Percentiles rank a stretch among this genome's conserved stretches.
Evolutionary conservation across 306 rosid species (phyloP).

Genomic region (Cicer chorassanicum): DNA sequence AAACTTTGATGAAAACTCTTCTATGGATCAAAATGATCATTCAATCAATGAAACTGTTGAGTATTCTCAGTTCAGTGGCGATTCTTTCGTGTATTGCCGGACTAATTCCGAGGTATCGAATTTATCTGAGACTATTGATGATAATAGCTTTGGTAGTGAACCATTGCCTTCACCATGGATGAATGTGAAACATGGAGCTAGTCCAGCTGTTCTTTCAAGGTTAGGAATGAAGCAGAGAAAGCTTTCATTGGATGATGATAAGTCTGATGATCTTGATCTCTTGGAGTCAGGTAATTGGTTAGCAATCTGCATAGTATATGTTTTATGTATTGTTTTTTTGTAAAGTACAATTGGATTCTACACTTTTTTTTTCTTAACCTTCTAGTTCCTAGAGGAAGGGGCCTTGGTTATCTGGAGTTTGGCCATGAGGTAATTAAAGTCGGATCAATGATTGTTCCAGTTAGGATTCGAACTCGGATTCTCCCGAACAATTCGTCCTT

Average conservation of each 20-base stretch:
- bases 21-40: constrained; percentile 73
- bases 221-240: constrained; percentile 57
- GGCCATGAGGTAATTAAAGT: too few relatives aligned
- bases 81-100: constrained; percentile 63
- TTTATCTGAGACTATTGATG: constrained; percentile 69
- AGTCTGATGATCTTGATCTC: constrained; percentile 60
- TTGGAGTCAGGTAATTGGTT: constrained; percentile 63
- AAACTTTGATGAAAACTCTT: constrained; percentile 66
- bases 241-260: constrained; percentile 43
- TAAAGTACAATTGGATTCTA: background rate
- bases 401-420: too few relatives aligned
- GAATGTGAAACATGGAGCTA: constrained; percentile 46
- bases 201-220: constrained; percentile 56
- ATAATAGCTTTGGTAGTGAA: constrained; percentile 61
- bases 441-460: too few relatives aligned
- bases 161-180: constrained; percentile 68
- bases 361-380: too few relatives aligned
- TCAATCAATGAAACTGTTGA: constrained; percentile 63
- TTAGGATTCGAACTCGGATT: too few relatives aligned
- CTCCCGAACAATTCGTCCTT: too few relatives aligned
- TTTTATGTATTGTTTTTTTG: constrained; percentile 13
- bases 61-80: constrained; percentile 65
- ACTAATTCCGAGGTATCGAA: constrained; percentile 72
- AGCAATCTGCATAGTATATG: background rate
- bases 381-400: too few relatives aligned